phyloP scores from a whole-genome alignment of 2,329 filamentous ascomycete species.

The Knufia petricola region DNA sequence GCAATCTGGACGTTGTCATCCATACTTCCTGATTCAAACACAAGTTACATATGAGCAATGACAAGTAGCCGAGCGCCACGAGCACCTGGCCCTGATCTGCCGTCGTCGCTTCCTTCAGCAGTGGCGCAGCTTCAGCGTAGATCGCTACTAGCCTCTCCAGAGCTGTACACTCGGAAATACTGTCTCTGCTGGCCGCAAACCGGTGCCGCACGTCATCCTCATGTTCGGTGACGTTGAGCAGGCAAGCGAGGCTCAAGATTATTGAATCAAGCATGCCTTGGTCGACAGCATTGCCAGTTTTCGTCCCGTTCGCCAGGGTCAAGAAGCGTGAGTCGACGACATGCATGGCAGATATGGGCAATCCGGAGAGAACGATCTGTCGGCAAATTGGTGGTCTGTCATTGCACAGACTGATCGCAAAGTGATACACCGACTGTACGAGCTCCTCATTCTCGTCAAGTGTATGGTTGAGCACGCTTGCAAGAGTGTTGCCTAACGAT shows the following conservation, averaged over 20 bases:
- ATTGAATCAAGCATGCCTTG: slow-evolving; percentile 58
- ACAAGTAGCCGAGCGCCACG: slow-evolving; percentile 77
- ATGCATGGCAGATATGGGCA: slow-evolving; percentile 30
- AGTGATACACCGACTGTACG: slow-evolving; percentile 45
- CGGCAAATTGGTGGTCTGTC: slow-evolving; percentile 61
- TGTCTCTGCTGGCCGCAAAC: slow-evolving; percentile 28
- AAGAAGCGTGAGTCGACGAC: slow-evolving; percentile 27
- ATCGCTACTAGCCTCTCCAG: slow-evolving; percentile 53
- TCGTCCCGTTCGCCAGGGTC: slow-evolving; percentile 25
- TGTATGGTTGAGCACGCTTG: slow-evolving; percentile 11
- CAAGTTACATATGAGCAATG: slow-evolving; percentile 73
- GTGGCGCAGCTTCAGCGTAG: slow-evolving; percentile 52
- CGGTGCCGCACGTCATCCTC: slow-evolving; percentile 51
- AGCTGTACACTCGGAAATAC: slow-evolving; percentile 24
- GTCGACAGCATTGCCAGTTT: slow-evolving; percentile 29
- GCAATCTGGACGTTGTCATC: slow-evolving; percentile 31
- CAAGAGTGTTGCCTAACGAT: slow-evolving; percentile 14
- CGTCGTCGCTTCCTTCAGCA: slow-evolving; percentile 47
- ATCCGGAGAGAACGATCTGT: slow-evolving; percentile 46
- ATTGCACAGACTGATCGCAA: slow-evolving; percentile 80
- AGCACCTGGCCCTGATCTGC: slow-evolving; percentile 64
- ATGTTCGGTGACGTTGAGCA: slow-evolving; percentile 82
- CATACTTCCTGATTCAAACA: slow-evolving; percentile 48
- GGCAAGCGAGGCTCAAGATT: slow-evolving; percentile 66
- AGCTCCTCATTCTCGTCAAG: slow-evolving; percentile 12